Evolutionary conservation across 768 basidiomycete species (phyloP).

Genomic region (Rossbeevera mucosa): DNA sequence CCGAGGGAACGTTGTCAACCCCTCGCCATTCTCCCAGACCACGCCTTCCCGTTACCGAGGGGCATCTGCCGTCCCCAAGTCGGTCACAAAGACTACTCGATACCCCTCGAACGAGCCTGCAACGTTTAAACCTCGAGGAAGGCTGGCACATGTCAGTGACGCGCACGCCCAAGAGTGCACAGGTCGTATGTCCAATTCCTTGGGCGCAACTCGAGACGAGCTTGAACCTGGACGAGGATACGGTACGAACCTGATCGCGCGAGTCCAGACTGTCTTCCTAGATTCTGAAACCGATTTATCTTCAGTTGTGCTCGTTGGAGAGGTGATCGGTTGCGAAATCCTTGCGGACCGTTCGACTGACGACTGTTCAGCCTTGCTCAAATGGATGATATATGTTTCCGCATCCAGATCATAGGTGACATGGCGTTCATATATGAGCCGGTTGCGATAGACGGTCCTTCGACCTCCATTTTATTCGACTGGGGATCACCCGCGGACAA

Average conservation of each 20-base stretch:
- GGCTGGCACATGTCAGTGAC: constrained; percentile 41
- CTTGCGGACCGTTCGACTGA: neutral
- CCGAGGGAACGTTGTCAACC: constrained; percentile 14
- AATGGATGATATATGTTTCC: constrained; percentile 39
- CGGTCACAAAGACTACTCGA: constrained; percentile 7
- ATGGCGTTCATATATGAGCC: constrained; percentile 55
- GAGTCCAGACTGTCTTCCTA: neutral
- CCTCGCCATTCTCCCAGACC: constrained; percentile 11
- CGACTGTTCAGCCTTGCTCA: constrained; percentile 29
- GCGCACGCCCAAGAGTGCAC: constrained; percentile 35
- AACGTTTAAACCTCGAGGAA: constrained; percentile 12
- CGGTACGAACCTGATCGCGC: constrained; percentile 30
- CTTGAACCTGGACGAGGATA: constrained; percentile 36
- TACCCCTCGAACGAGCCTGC: neutral
- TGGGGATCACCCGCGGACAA: constrained; percentile 43
- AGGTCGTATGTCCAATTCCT: constrained; percentile 30
- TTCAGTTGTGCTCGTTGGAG: constrained; percentile 27
- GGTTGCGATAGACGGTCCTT: constrained; percentile 45
- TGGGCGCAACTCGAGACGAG: constrained; percentile 23
- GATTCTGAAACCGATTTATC: neutral
- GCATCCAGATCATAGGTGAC: constrained; percentile 35
- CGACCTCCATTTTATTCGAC: constrained; percentile 45
- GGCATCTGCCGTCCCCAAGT: constrained; percentile 3
- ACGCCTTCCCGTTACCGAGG: neutral
- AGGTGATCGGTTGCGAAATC: constrained; percentile 14